Conservation (phyloP, 768 basidiomycete species). For the Kwoniella dejecticola region DNA sequence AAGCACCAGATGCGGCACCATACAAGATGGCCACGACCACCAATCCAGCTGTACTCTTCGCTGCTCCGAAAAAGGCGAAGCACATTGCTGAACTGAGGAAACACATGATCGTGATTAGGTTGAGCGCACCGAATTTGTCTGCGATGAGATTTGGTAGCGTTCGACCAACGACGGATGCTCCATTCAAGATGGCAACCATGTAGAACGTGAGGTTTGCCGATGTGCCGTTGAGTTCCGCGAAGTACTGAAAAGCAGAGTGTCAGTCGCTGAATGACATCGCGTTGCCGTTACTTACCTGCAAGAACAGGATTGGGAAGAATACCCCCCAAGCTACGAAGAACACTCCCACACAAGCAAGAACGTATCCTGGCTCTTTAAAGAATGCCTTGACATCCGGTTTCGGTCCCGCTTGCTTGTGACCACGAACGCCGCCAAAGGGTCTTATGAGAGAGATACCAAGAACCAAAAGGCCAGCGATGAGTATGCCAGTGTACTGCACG, state of each 20-base stretch:
- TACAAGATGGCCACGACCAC: slow-evolving; percentile 36
- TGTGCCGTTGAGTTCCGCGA: slow-evolving; percentile 9
- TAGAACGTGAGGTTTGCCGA: slow-evolving; percentile 8
- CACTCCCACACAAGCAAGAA: not conserved
- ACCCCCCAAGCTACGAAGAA: slow-evolving; percentile 22
- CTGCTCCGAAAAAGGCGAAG: slow-evolving; percentile 34
- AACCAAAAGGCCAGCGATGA: slow-evolving; percentile 4
- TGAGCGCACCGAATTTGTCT: slow-evolving; percentile 20
- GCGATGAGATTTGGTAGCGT: slow-evolving; percentile 20
- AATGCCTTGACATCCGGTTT: slow-evolving; percentile 14
- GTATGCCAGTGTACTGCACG: slow-evolving; percentile 12
- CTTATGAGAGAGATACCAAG: slow-evolving; percentile 3
- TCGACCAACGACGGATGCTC: slow-evolving; percentile 17
- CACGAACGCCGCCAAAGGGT: slow-evolving; percentile 8
- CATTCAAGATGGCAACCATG: slow-evolving; percentile 23
- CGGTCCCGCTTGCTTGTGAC: not conserved
- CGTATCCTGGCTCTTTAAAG: slow-evolving; percentile 12
- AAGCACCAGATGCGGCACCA: slow-evolving; percentile 38
- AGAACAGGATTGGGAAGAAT: slow-evolving; percentile 21
- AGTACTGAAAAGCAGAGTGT: slow-evolving; percentile 5
- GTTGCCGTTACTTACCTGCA: slow-evolving; percentile 13
- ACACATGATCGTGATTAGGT: slow-evolving; percentile 17
- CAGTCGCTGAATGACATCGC: not conserved
- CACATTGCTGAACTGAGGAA: slow-evolving; percentile 20
- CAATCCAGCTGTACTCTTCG: slow-evolving; percentile 24